These are phyloP conservation scores for Coemansia sp. DNA, from an alignment of 192 early-diverging fungal species.

Conservation along the genomic window DNA sequence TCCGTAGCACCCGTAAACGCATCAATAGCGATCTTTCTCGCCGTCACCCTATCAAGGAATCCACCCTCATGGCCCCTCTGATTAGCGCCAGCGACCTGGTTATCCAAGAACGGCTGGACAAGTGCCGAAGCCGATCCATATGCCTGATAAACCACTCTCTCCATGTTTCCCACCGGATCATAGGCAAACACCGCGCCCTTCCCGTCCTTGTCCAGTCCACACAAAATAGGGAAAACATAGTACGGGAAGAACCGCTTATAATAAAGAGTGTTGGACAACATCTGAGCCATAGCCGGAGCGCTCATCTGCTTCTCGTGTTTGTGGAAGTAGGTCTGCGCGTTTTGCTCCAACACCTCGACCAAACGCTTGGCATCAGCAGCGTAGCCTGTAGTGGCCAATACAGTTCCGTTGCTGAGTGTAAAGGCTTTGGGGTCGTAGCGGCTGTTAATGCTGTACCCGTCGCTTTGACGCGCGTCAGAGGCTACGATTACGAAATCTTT, in stretches of 20 bases:
- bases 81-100: slow-evolving; percentile 83
- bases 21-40: slow-evolving; percentile 84
- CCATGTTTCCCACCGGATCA: slow-evolving; percentile 91
- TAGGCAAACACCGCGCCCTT: slow-evolving; percentile 90
- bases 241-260: slow-evolving; percentile 95
- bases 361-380: slow-evolving; percentile 87
- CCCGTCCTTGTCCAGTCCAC: slow-evolving; percentile 87
- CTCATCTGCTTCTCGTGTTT: slow-evolving; percentile 90
- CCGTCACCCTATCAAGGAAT: slow-evolving; percentile 45
- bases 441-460: slow-evolving; percentile 94
- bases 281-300: slow-evolving; percentile 85
- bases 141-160: slow-evolving; percentile 74
- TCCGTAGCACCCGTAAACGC: slow-evolving; percentile 96
- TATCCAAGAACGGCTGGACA: slow-evolving; percentile 97
- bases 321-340: slow-evolving; percentile 91
- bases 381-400: slow-evolving; percentile 86
- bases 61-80: slow-evolving; percentile 45
- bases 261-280: slow-evolving; percentile 93
- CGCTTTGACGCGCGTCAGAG: slow-evolving; percentile 94
- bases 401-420: slow-evolving; percentile 81
- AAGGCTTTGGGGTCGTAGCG: slow-evolving; percentile 91
- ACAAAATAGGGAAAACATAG: slow-evolving; percentile 88
- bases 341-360: slow-evolving; percentile 79
- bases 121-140: slow-evolving; percentile 86
- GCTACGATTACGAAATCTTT: slow-evolving; percentile 92